A percentile compares a stretch with the other conserved stretches of the same genome.
Evolutionary conservation across 2,329 filamentous ascomycete species (phyloP).

Genomic region (Paraphoma sp.): DNA sequence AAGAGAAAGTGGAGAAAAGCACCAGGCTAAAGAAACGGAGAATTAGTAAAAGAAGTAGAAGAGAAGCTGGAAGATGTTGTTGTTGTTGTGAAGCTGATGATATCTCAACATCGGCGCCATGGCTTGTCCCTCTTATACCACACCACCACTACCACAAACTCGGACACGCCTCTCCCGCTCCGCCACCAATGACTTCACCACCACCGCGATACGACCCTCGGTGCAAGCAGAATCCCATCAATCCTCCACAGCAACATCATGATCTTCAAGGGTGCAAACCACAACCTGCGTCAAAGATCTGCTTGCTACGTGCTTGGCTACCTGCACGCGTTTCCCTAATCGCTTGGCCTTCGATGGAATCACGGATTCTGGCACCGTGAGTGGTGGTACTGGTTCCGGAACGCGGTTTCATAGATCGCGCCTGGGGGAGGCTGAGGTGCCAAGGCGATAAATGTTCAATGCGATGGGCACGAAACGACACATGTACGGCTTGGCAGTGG

Average conservation of each 20-base stretch:
- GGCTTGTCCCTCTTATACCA: conserved; percentile 26
- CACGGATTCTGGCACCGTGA: conserved; percentile 8
- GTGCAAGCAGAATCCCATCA: neutral
- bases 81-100: conserved; percentile 21
- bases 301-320: conserved; percentile 28
- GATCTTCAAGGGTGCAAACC: conserved; percentile 12
- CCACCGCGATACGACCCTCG: conserved; percentile 4
- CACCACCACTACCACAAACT: conserved; percentile 3
- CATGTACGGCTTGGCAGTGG: no score
- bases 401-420: conserved; percentile 21
- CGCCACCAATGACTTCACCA: conserved; percentile 7
- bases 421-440: conserved; percentile 20
- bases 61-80: conserved; percentile 8
- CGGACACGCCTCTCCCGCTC: neutral
- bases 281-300: conserved; percentile 20
- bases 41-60: conserved; percentile 7
- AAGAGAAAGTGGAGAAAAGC: conserved; percentile 21
- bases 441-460: conserved; percentile 25
- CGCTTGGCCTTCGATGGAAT: conserved; percentile 20
- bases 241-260: conserved; percentile 7
- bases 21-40: conserved; percentile 24
- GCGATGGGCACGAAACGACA: conserved; percentile 18
- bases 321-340: conserved; percentile 23
- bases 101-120: conserved; percentile 7
- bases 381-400: conserved; percentile 17